Evolutionary conservation across 2,329 filamentous ascomycete species (phyloP), one percentile per base, ranked within the genome.

Genomic region (Teratosphaeria zuluensis): DNA sequence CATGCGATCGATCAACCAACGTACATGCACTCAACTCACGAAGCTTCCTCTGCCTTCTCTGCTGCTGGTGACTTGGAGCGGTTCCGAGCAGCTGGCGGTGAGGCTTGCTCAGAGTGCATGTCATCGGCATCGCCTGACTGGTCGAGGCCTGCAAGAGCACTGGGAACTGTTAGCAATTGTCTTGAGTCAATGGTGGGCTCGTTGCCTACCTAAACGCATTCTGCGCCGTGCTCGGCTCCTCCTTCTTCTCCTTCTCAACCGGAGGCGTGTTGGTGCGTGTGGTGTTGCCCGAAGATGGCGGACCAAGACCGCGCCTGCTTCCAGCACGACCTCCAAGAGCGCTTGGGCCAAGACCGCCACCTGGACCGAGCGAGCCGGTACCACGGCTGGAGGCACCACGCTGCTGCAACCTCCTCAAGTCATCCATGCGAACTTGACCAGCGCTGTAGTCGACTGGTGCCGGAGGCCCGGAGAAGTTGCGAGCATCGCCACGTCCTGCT

Each of bases 201-300:
- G 28, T 9, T n/a, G 66, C 87, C 81, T 84, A 96, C 92, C 90
- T 92, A 79, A 96, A 99, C 67, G 92, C 87, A 80, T 99, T 99
- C 66, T 86, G 84, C 70, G 75, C 72, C 33, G 88, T 88, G 60
- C 84, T 87, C 65, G 84, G 80, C 74, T 86, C 84, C 62, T 81
- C 79, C 67, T 82, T 80, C 69, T 81, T 80, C 63, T 81, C 77
- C 69, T 84, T 84, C 68, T 80, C 78, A 28, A 80, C 80, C 53
- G 91, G 89, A 58, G 92, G 92, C 54, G 92, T 97, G 68, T 89
- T 90, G 58, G 90, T 95, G 66, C 94, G 86, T 61, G 92, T 96
- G 58, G 90, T 95, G 65, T 87, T 84, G 67, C 85, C 89, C 62
- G 92, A 96, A n/a, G 65, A 66, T 33, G 66, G 62, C 30, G 69